Evolutionary conservation across 2,329 filamentous ascomycete species (phyloP), one percentile per base, ranked within the genome.

Genomic region (Rutstroemia sp.): DNA sequence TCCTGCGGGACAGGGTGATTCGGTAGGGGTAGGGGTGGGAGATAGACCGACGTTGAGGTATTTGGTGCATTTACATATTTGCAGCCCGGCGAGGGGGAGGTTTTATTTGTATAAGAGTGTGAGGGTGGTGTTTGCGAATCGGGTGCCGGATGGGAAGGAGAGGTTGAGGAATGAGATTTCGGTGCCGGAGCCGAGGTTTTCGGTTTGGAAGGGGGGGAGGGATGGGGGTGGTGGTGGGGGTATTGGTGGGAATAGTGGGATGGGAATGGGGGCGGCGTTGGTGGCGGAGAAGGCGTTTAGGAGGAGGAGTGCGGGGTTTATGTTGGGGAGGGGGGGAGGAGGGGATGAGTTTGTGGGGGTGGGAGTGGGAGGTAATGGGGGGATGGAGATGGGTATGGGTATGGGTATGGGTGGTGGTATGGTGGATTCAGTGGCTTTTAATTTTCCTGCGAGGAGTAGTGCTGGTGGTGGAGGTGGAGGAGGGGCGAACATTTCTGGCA

Each of bases 71-170:
- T 68, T 99, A 51, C 90, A 97, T 68, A 94, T 99, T 57, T 97
- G 92, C 72, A 92, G 87, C 65, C 87, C 90, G 0, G 83, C 86
- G 0, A 88, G 86, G 61, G 90, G 89, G 5, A 84, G 92, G 12
- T 95, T 86, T 70, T 97, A 91, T 65, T 76, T 99, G 5, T 94
- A 97, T 75, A 95, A 94, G 66, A 90, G 83, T 64, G 88, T 97
- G 57, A 85, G 94, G 14, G 89, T 97, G 38, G 92, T 99, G 3
- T 99, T 99, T 69, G 94, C 94, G 54, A 97, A 97, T 68, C 84
- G 94, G 25, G 92, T 96, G 0, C 92, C 94, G 0, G 94, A 97
- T 65, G 92, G 90, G 42, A 96, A 96, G 69, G 92, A 97, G 72
- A 92, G 87, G 67, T 78, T 99, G 41, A 81, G 86, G 34, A 96